Evolutionary conservation across 2,329 filamentous ascomycete species (phyloP), one percentile per base, ranked within the genome.

Genomic region (Cytospora paraplurivora): DNA sequence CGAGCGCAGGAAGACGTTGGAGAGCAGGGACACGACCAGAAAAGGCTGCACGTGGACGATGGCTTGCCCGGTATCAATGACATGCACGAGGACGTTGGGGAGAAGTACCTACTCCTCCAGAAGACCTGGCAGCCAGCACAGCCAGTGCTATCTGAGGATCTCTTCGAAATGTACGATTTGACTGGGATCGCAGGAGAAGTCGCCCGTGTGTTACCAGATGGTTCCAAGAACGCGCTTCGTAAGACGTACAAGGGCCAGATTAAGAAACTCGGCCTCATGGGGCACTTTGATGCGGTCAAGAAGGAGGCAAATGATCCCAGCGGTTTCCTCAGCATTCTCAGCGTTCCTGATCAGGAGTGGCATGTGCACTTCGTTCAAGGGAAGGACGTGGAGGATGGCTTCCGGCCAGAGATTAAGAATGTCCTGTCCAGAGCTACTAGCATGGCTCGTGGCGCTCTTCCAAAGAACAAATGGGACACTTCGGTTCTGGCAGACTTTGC

Each of bases 181-280:
- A 78, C 79, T 55, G 76, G 74, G 59, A 80, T 89, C 62, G 86
- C 86, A 63, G 81, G 82, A 63, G 83, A 86, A 68, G 85, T 88
- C 49, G 86, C 86, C 66, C 82, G 86, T 66, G 83, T 83, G 59
- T 84, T 87, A 71, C 84, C 85, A 15, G 87, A 87, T 72, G 86
- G 86, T 68, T 84, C 87, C 73, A 88, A 88, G 79, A 88, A 88
- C 71, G 84, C 83, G 67, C 78, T 89, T 56, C 82, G 86, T 33
- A 88, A 88, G 72, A 88, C 86, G 17, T 89, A 88, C 77, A 89
- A 89, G 74, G 85, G 85, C 59, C 85, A 88, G 68, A 86, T 89
- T 72, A 88, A 88, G 77, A 82, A 81, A 53, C 76, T 88, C 37
- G 85, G 84, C 41, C 79, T 89, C 33, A 82, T 81, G 59, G 86